phyloP scores from a whole-genome alignment of 148 eudicot genomes.

The Oxyria digyna region DNA sequence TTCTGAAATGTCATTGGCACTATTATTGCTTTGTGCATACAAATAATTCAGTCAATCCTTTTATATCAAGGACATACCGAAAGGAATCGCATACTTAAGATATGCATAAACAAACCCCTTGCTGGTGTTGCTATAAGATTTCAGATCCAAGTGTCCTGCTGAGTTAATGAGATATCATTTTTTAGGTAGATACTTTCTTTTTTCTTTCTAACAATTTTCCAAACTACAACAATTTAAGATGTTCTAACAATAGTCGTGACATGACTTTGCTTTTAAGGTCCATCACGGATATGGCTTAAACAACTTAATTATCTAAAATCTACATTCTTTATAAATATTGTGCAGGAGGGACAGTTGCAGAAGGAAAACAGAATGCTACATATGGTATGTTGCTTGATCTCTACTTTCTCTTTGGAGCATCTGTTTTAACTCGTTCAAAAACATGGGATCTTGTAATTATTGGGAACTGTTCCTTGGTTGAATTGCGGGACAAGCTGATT shows the following conservation, averaged over 20 bases:
- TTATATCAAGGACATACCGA: neutral
- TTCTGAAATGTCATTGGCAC: neutral
- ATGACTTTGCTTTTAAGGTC: neutral
- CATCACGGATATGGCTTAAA: neutral
- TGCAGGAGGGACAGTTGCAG: constrained; percentile 49
- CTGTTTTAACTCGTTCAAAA: neutral
- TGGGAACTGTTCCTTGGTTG: neutral
- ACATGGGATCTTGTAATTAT: neutral
- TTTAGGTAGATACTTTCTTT: neutral
- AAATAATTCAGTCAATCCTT: neutral
- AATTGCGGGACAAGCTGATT: neutral
- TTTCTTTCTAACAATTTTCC: neutral
- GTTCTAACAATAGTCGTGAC: neutral
- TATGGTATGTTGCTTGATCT: constrained; percentile 38
- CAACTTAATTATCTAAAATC: neutral
- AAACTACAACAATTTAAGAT: neutral
- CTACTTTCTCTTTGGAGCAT: neutral
- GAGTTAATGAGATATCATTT: neutral
- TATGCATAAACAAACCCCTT: neutral
- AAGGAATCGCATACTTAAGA: neutral
- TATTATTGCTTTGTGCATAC: neutral
- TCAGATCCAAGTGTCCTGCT: neutral
- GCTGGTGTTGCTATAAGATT: neutral
- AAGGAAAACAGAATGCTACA: constrained; percentile 66
- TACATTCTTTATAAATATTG: neutral